Conservation (phyloP, 352 stramenopile species). For the Thalassiosira livingstoniorum region DNA sequence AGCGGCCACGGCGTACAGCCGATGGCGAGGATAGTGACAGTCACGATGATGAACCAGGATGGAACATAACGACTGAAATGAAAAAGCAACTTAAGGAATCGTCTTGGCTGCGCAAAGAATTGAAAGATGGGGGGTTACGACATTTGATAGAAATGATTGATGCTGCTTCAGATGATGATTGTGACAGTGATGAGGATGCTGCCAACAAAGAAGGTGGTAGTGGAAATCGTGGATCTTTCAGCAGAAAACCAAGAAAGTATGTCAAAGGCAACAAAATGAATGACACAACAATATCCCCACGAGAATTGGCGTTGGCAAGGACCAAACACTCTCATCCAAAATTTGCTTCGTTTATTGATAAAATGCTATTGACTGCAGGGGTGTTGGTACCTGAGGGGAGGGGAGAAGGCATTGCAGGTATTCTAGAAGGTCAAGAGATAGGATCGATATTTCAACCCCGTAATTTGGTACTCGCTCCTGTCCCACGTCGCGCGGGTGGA, state of each 20-base stretch:
- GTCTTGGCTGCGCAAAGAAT: constrained; percentile 73
- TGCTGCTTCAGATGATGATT: constrained; percentile 41
- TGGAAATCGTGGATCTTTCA: background rate
- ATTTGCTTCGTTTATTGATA: constrained; percentile 78
- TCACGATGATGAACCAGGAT: constrained; percentile 68
- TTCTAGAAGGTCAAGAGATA: background rate
- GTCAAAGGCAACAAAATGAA: background rate
- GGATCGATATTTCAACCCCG: background rate
- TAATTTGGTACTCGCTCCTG: constrained; percentile 18
- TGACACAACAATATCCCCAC: constrained; percentile 30
- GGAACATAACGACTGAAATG: constrained; percentile 80
- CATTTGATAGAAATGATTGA: constrained; percentile 73
- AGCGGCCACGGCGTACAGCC: constrained; percentile 21
- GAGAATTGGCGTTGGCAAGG: constrained; percentile 39
- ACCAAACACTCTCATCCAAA: constrained; percentile 62
- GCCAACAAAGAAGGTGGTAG: constrained; percentile 4
- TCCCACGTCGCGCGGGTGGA: background rate
- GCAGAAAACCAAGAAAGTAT: background rate
- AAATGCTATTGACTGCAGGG: constrained; percentile 67
- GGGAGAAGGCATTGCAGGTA: background rate
- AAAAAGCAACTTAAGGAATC: constrained; percentile 64
- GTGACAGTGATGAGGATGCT: constrained; percentile 29
- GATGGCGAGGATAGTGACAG: constrained; percentile 60
- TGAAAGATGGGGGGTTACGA: constrained; percentile 74
- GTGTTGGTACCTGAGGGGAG: constrained; percentile 54